Percentiles rank a stretch among this genome's conserved stretches.
phyloP scores from a whole-genome alignment of 345 rosid species.

The Brassica nigra region DNA sequence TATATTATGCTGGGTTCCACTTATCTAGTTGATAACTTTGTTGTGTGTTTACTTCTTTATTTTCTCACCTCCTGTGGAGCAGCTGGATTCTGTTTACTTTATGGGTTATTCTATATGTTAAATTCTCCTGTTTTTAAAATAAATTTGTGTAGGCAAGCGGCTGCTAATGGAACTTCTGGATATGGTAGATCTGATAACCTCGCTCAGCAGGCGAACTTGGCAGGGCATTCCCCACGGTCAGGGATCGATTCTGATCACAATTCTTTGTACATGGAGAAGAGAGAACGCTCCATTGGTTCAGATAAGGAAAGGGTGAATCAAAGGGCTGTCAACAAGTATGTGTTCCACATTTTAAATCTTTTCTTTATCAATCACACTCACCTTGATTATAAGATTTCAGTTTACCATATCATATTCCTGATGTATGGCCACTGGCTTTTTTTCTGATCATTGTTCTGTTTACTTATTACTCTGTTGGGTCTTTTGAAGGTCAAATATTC shows the following conservation, averaged over 20 bases:
- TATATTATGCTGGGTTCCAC: slow-evolving; percentile 17
- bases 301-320: slow-evolving; percentile 82
- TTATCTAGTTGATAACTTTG: slow-evolving; percentile 4
- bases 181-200: slow-evolving; percentile 70
- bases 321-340: slow-evolving; percentile 79
- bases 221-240: slow-evolving; percentile 55
- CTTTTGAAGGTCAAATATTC: slow-evolving; percentile 57
- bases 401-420: slow-evolving; percentile 8
- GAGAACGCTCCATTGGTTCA: slow-evolving; percentile 68
- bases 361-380: background rate
- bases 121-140: slow-evolving; percentile 26
- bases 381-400: slow-evolving; percentile 18
- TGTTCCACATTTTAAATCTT: slow-evolving; percentile 8
- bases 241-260: slow-evolving; percentile 55
- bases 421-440: background rate
- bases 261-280: slow-evolving; percentile 66
- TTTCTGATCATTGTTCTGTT: slow-evolving; percentile 18
- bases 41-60: slow-evolving; percentile 25
- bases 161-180: slow-evolving; percentile 60
- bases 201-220: slow-evolving; percentile 60
- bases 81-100: slow-evolving; percentile 2
- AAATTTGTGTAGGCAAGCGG: slow-evolving; percentile 58
- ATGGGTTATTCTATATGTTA: slow-evolving; percentile 7
- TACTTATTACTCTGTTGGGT: slow-evolving; percentile 20
- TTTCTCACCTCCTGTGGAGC: slow-evolving; percentile 9